Evolutionary conservation across 2,329 filamentous ascomycete genomes (phyloP), one percentile per base, ranked within the genome.

Genomic region (Penicillium psychrosexuale): DNA sequence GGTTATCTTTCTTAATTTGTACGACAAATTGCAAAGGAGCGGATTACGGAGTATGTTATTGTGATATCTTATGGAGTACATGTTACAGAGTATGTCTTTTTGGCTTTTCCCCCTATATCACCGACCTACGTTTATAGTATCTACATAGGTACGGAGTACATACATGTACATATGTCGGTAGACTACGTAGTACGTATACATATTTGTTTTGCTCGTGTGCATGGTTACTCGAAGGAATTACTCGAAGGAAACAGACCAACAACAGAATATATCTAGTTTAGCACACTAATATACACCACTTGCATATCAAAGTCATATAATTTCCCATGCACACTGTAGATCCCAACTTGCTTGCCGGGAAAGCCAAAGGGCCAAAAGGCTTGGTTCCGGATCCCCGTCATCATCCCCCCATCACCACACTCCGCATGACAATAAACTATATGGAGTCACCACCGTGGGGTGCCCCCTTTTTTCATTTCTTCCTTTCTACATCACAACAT

Each of bases 401-500:
- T 53, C 44, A 56, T 53, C 44, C 33, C 27, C 27, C 30, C 50
- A 40, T 42, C 43, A 46, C 43, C 36, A 24, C 37, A n/a, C 34
- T 53, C 50, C 38, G 39, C 38, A 53, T 53, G 51, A 40, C 22
- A 52, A 38, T 47, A 34, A 40, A 51, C 51, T 53, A 28, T 30
- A 53, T 53, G 45, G 44, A 40, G 44, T n/a, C 12, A 36, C 34
- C 39, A 45, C 27, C 45, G 27, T 40, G 22, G 42, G 31, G 28
- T 49, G 46, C 52, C 43, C 39, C 30, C 46, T 49, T 53, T 52
- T 31, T 27, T 39, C 22, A 22, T 27, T 58, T 33, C 37, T 33
- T 53, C 27, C n/a, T 19, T 46, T 37, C 38, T 53, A 15, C 37
- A 40, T 38, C 22, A 19, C 47, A 53, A 39, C 24, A 71, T 70